Evolutionary conservation across 2,329 filamentous ascomycete species (phyloP), one percentile per base, ranked within the genome.

Genomic region (Celoporthe dispersa): DNA sequence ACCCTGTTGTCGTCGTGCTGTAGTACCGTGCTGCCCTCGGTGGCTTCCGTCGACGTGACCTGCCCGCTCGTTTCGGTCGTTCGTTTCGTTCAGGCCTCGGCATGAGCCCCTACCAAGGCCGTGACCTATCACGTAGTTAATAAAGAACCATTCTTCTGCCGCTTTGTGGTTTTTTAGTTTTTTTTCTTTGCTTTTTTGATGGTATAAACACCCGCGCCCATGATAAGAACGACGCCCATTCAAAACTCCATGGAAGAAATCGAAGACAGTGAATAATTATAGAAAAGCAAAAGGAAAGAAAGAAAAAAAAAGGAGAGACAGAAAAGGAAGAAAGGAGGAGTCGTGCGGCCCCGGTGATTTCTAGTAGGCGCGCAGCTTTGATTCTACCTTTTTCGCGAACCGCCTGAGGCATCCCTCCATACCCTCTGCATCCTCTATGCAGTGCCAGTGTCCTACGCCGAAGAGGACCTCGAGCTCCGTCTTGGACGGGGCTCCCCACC

Each of bases 381-480:
- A 44, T 65, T 70, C 70, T 71, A 71, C 70, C 70, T 71, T 71
- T 70, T 70, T 71, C 35, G 68, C 68, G 35, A 71, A 71, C 65
- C 70, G 64, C 68, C 69, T 70, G 11, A 71, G 68, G 65, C 70
- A 71, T 1, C 57, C 59, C 39, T 71, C 70, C 70, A 65, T 67
- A 28, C 70, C 68, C 3, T 71, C 70, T 48, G 70, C 65, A 62
- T 71, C 71, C 62, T 72, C 71, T 64, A 72, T 55, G 67, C 69
- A 69, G 64, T 72, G 71, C 71, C 71, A 72, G 37, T 72, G 71
- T 37, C 71, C 71, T 19, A 72, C 71, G 22, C 69, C 71, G 22
- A 71, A 70, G 39, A 72, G 66, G 63, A 71, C 69, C 63, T 71
- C 69, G 48, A 71, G 70, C 55, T 71, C 70, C 44, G 70, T 71